A percentile compares a stretch with the other conserved stretches of the same genome.
Evolutionary conservation across 345 rosid species (phyloP).

Genomic region (Camelina sativa): DNA sequence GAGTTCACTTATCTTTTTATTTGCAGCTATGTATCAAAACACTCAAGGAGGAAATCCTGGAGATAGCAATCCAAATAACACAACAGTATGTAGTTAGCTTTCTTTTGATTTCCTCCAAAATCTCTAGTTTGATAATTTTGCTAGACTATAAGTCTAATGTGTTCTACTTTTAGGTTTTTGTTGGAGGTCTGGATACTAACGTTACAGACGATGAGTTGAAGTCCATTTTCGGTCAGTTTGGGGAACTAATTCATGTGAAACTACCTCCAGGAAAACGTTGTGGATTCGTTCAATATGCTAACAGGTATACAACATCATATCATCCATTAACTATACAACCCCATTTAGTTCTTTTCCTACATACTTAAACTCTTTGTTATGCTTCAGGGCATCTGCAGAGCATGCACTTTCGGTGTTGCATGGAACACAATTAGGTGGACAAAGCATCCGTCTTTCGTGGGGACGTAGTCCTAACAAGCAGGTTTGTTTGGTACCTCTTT

Average conservation of each 20-base stretch:
- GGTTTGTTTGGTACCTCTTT: conserved; percentile 48
- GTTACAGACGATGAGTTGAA: conserved; percentile 81
- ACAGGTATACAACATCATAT: conserved; percentile 52
- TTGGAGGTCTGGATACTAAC: conserved; percentile 85
- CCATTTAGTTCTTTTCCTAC: not conserved
- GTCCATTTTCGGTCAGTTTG: conserved; percentile 78
- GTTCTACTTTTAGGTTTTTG: conserved; percentile 70
- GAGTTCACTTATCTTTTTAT: conserved; percentile 29
- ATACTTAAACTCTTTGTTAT: not conserved
- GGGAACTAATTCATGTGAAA: conserved; percentile 90
- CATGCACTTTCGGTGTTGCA: conserved; percentile 73
- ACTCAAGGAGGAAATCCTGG: conserved; percentile 74
- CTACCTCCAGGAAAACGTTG: conserved; percentile 97
- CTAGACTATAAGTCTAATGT: conserved; percentile 30
- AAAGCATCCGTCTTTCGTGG: conserved; percentile 92
- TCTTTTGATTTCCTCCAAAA: conserved; percentile 13
- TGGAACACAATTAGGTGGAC: conserved; percentile 87
- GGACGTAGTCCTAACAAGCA: conserved; percentile 95
- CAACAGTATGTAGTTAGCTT: conserved; percentile 74
- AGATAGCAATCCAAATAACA: conserved; percentile 93
- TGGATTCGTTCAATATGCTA: conserved; percentile 94
- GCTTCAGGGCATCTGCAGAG: conserved; percentile 72
- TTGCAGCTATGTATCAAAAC: conserved; percentile 80
- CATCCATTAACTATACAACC: not conserved
- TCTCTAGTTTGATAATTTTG: conserved; percentile 4